phyloP scores from a whole-genome alignment of 257 asterid species.

The Salvia rosmarinus region DNA sequence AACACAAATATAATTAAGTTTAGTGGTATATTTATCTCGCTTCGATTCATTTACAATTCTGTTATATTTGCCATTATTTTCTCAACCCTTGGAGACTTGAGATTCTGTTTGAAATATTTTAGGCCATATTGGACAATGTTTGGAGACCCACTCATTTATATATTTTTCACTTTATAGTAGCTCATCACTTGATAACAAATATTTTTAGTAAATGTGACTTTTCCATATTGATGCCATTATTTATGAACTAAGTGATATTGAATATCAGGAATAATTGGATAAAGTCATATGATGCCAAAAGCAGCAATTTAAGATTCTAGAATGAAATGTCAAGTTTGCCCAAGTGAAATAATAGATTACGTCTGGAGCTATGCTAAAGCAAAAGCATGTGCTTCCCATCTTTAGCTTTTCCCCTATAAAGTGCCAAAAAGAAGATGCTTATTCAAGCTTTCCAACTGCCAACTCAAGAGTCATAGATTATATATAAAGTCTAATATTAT shows the following conservation, averaged over 20 bases:
- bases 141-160: neutral
- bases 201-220: neutral
- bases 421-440: slow-evolving; percentile 36
- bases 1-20: no score
- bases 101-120: no score
- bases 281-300: slow-evolving; percentile 22
- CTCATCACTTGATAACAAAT: no score
- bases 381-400: slow-evolving; percentile 31
- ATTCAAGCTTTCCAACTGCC: slow-evolving; percentile 23
- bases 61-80: no score
- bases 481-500: no score
- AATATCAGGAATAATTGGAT: neutral
- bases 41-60: no score
- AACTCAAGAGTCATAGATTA: slow-evolving; percentile 8
- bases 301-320: slow-evolving; percentile 6
- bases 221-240: neutral
- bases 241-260: neutral
- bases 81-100: no score
- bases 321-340: slow-evolving; percentile 12
- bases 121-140: neutral
- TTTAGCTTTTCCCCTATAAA: slow-evolving; percentile 25
- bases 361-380: slow-evolving; percentile 30
- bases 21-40: no score
- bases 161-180: neutral
- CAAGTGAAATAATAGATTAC: neutral